Conservation (phyloP, 140 eudicot species). For the Erigeron philadelphicus region DNA sequence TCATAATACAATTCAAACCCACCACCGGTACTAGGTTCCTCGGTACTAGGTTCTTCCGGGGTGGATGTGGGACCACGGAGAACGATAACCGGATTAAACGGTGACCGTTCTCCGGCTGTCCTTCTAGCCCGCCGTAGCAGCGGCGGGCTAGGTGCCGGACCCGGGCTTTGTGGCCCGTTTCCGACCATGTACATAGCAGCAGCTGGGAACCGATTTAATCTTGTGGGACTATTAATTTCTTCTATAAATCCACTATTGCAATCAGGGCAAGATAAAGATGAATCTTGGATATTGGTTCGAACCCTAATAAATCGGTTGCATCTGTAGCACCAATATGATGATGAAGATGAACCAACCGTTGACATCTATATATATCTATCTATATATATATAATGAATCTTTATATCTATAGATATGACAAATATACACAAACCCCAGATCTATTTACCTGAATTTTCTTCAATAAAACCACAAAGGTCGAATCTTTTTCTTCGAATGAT, state of each 20-base stretch:
- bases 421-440: not conserved
- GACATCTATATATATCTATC: constrained; percentile 37
- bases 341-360: constrained; percentile 35
- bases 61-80: constrained; percentile 59
- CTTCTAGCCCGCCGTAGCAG: constrained; percentile 57
- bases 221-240: constrained; percentile 39
- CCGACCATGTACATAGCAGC: constrained; percentile 71
- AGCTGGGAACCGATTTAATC: constrained; percentile 57
- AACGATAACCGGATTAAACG: constrained; percentile 89
- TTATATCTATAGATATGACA: not conserved
- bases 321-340: constrained; percentile 62
- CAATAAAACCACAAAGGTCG: not conserved
- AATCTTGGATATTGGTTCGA: constrained; percentile 25
- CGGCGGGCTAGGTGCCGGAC: constrained; percentile 47
- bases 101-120: constrained; percentile 65
- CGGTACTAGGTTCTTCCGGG: constrained; percentile 33
- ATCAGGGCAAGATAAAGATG: constrained; percentile 45
- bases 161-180: constrained; percentile 38
- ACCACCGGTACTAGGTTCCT: constrained; percentile 30
- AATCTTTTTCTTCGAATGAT: not conserved
- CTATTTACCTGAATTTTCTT: too few relatives aligned
- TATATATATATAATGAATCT: not conserved
- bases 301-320: constrained; percentile 48
- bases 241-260: constrained; percentile 51
- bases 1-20: constrained; percentile 85